Evolutionary conservation across 2,329 filamentous ascomycete genomes (phyloP).

Genomic region (Periconia sp.): DNA sequence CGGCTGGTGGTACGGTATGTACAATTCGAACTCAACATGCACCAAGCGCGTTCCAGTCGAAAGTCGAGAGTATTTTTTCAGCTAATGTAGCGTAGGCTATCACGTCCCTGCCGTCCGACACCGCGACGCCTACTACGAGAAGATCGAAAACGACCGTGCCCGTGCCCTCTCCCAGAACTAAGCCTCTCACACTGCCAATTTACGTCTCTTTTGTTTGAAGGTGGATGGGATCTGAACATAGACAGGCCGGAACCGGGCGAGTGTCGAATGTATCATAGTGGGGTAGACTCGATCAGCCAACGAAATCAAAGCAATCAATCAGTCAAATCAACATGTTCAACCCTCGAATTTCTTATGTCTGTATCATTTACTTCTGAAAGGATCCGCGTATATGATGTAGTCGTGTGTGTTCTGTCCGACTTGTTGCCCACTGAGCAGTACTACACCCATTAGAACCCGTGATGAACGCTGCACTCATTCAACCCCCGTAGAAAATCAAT

Average conservation of each 20-base stretch:
- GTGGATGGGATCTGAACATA: conserved; percentile 21
- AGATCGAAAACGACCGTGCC: conserved; percentile 64
- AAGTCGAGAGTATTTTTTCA: neutral
- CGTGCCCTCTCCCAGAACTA: conserved; percentile 45
- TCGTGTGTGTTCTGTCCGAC: too few relatives aligned
- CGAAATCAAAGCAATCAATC: conserved; percentile 13
- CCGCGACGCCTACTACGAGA: conserved; percentile 65
- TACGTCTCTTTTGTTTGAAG: conserved; percentile 31
- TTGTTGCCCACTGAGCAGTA: too few relatives aligned
- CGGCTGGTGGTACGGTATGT: conserved; percentile 68
- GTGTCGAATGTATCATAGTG: conserved; percentile 36
- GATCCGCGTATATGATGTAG: too few relatives aligned
- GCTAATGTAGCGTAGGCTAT: conserved; percentile 52
- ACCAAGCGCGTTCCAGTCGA: neutral
- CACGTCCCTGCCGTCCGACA: conserved; percentile 65
- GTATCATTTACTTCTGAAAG: too few relatives aligned
- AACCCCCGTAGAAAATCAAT: too few relatives aligned
- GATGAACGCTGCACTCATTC: too few relatives aligned
- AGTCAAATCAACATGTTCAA: conserved; percentile 11
- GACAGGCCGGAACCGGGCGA: conserved; percentile 22
- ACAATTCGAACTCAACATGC: conserved; percentile 1
- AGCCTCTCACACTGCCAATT: conserved; percentile 13
- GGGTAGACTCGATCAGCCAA: conserved; percentile 25
- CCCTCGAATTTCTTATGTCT: too few relatives aligned
- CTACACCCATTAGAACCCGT: too few relatives aligned